Conservation (phyloP, 352 stramenopile species). For the Paralagenidium karlingii region DNA sequence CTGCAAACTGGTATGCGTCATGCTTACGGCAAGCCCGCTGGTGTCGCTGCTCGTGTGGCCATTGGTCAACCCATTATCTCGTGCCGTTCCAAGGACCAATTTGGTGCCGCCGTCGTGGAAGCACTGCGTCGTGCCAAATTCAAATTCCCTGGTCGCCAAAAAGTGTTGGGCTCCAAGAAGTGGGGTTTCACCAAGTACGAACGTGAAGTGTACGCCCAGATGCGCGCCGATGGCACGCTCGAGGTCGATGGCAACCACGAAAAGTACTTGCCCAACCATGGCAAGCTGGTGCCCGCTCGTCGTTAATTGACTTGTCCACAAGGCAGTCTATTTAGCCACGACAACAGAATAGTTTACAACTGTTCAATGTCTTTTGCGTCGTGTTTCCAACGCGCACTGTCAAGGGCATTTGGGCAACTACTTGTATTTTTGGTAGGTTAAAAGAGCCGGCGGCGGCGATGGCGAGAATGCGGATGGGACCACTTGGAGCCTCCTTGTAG, state of each 20-base stretch:
- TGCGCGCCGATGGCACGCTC: conserved; percentile 91
- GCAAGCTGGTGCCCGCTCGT: conserved; percentile 2
- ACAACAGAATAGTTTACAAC: too few species aligned
- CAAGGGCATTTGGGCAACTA: too few species aligned
- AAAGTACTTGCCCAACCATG: conserved; percentile 92
- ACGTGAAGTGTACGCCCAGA: conserved; percentile 94
- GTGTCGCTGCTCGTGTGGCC: conserved; percentile 94
- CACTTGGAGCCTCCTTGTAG: too few species aligned
- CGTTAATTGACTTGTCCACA: too few species aligned
- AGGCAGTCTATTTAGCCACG: too few species aligned
- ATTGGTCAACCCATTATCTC: conserved; percentile 99
- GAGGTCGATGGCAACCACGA: conserved; percentile 95
- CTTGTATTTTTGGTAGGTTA: too few species aligned
- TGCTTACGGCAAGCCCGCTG: conserved; percentile 98
- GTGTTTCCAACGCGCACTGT: too few species aligned
- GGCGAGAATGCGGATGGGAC: too few species aligned
- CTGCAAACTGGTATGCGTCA: conserved; percentile 98
- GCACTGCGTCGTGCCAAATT: conserved; percentile 99
- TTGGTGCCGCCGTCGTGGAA: conserved; percentile 91
- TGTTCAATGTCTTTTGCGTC: too few species aligned
- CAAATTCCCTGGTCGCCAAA: conserved; percentile 99
- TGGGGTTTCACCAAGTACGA: conserved; percentile 99
- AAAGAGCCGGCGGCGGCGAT: too few species aligned
- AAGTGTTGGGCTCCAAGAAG: conserved; percentile 99
- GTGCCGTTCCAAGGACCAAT: conserved; percentile 94